Evolutionary conservation across 2,329 filamentous ascomycete species (phyloP).

Genomic region (Tolypocladium ovalisporum): DNA sequence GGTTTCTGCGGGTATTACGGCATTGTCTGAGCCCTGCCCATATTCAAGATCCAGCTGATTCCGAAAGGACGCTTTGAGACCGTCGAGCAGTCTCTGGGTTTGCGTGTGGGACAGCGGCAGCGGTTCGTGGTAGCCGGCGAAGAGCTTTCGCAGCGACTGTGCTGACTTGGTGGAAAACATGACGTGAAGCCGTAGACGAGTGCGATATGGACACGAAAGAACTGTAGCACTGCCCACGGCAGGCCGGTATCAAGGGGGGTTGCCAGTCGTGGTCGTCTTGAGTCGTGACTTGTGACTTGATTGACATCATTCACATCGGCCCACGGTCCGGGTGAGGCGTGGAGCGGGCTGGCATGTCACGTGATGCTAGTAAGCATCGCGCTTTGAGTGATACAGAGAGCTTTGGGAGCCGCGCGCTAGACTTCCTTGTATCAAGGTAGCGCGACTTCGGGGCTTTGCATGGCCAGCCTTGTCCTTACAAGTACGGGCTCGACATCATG

Average conservation of each 20-base stretch:
- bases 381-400: no score
- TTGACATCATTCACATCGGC: background rate
- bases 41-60: conserved; percentile 48
- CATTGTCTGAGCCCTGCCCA: conserved; percentile 27
- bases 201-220: conserved; percentile 15
- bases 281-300: background rate
- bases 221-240: conserved; percentile 4
- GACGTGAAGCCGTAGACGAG: background rate
- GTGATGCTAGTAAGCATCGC: no score
- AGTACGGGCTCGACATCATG: background rate
- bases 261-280: conserved; percentile 1
- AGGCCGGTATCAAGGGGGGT: conserved; percentile 2
- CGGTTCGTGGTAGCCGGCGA: conserved; percentile 37
- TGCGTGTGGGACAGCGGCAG: conserved; percentile 37
- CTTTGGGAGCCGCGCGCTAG: no score
- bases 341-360: background rate
- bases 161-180: conserved; percentile 28
- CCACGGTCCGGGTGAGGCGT: background rate
- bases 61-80: conserved; percentile 46
- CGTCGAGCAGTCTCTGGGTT: conserved; percentile 43
- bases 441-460: background rate
- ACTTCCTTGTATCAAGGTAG: background rate
- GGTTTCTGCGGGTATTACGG: conserved; percentile 7
- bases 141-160: conserved; percentile 26
- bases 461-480: background rate